phyloP scores from a whole-genome alignment of 2,329 filamentous ascomycete species.

The Fusarium pseudograminearum region DNA sequence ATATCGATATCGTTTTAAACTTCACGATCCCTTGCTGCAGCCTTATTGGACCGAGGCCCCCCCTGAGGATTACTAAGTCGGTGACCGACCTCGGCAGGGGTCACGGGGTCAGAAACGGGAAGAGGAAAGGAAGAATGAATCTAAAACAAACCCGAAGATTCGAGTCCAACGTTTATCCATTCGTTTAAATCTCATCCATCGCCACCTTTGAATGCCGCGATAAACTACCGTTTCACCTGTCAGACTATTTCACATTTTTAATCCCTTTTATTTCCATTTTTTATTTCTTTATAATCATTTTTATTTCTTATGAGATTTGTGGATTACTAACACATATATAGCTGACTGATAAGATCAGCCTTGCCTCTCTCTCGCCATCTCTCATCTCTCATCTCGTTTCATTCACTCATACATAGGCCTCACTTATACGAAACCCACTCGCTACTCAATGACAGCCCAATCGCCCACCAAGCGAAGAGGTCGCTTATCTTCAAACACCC shows the following conservation, averaged over 20 bases:
- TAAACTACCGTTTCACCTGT: conserved; percentile 9
- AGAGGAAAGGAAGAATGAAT: conserved; percentile 5
- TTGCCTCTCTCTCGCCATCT: neutral
- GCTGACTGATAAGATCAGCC: neutral
- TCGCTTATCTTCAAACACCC: conserved; percentile 33
- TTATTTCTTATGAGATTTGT: too few species aligned
- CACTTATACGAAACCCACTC: conserved; percentile 5
- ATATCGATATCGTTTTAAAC: neutral
- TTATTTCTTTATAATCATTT: neutral
- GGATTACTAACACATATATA: too few species aligned
- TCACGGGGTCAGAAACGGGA: conserved; percentile 30
- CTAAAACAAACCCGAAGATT: conserved; percentile 39
- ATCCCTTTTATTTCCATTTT: neutral
- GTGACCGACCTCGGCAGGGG: conserved; percentile 1
- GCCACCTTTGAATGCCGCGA: conserved; percentile 9
- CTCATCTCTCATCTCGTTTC: neutral
- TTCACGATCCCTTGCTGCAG: neutral
- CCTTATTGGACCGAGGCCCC: neutral
- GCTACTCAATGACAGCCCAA: conserved; percentile 20
- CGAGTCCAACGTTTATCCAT: conserved; percentile 18
- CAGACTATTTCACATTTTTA: neutral
- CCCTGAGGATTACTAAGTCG: conserved; percentile 21
- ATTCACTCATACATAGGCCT: neutral
- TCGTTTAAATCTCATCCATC: conserved; percentile 18
- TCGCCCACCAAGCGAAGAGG: conserved; percentile 39